Base-by-base conservation (phyloP, 176 grass and related monocot genomes). In the Hyparrhenia diplandra region DNA sequence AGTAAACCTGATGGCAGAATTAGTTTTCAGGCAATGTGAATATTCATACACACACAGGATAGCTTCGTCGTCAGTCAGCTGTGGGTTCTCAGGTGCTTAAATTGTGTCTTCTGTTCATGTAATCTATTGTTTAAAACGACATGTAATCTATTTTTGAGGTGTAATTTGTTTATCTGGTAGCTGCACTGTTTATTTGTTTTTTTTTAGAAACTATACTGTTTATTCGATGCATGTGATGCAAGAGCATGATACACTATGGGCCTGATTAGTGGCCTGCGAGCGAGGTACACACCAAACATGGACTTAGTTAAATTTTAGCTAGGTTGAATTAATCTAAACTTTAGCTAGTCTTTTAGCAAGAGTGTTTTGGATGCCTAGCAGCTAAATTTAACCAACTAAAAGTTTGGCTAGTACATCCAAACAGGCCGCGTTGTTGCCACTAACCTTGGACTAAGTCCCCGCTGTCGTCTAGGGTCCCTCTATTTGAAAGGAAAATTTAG, bases 11-110 rank as follows among this genome's bases (percentile, higher is more conserved):
- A 66, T 54, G 2, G 28, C 76, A 71, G 76, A 65, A 66, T 27
- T 59, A 85, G 71, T 71, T 49, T 12, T 52, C 7, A 70, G 80
- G 43, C 29, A 65, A 84, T 91, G 76, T 87, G 81, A 90, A 87
- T 90, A 84, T 80, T 34, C 51, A 14, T 29, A 69, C 32, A 69
- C n/a, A n/a, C n/a, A n/a, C 73, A 69, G 29, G 57, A 21, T 42
- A 85, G 27, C 13, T 23, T 23, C 80, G 16, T 64, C 57, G 36
- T 77, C 29, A 67, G 25, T 57, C 25, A 80, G 64, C 24, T 43
- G 6, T n/a, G 46, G 35, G 28, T 14, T 71, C 10, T 78, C 43
- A 36, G 21, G 66, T 58, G 12, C 46, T 35, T 82, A 7, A 35
- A 10, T 4, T 43, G 24, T 69, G 61, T 37, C 36, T 55, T 71